These are phyloP conservation scores for Neurospora sp. DNA, from an alignment of 495 filamentous ascomycete species.

Conservation along the genomic window DNA sequence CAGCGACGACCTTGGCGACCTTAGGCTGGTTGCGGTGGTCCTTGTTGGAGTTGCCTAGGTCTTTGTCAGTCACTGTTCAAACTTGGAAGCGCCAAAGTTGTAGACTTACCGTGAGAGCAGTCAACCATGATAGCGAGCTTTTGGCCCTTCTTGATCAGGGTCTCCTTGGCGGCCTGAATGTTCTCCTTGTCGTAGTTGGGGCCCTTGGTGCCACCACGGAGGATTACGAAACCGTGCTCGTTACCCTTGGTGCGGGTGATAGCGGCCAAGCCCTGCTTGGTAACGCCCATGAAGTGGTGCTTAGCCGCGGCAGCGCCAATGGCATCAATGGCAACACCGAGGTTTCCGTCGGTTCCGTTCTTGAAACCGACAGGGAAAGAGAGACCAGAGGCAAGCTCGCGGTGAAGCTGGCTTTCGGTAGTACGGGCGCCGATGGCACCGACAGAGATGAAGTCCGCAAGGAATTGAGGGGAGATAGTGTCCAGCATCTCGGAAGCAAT, in stretches of 20 bases:
- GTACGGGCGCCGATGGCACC: conserved; percentile 94
- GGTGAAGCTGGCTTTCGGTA: conserved; percentile 93
- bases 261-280: conserved; percentile 93
- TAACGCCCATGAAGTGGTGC: conserved; percentile 98
- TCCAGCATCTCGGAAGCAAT: conserved; percentile 97
- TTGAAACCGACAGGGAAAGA: conserved; percentile 99
- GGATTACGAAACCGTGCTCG: conserved; percentile 93
- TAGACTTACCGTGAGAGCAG: conserved; percentile 73
- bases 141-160: conserved; percentile 73
- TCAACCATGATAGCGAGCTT: conserved; percentile 93
- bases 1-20: conserved; percentile 71
- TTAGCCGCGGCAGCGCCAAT: conserved; percentile 84
- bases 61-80: conserved; percentile 7
- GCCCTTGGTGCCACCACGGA: conserved; percentile 84
- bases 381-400: conserved; percentile 91
- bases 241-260: conserved; percentile 91
- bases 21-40: conserved; percentile 84
- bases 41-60: conserved; percentile 60
- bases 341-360: conserved; percentile 94
- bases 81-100: background rate
- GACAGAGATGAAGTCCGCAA: conserved; percentile 89
- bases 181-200: conserved; percentile 88
- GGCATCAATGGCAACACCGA: conserved; percentile 92
- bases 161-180: conserved; percentile 68
- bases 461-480: conserved; percentile 91